Evolutionary conservation across 2,329 filamentous ascomycete genomes (phyloP), one percentile per base, ranked within the genome.

Genomic region (Fusarium longipes): DNA sequence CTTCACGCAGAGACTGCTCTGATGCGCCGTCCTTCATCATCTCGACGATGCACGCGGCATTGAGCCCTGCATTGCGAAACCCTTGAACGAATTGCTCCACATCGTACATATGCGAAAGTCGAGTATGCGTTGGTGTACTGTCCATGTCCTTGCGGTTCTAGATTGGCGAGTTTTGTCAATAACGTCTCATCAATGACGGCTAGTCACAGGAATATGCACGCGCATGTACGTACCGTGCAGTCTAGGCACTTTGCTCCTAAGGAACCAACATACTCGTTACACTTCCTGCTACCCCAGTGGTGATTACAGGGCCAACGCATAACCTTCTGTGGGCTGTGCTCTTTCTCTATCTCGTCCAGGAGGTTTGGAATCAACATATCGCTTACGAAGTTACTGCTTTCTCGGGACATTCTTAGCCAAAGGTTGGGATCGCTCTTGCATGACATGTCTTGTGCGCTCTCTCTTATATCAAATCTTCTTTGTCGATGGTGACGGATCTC

Each of bases 291-390:
- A 30, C 70, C 70, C 65, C 70, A 73, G 8, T 52, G 54, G 39
- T 73, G 65, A 40, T 65, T 73, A 44, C 70, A 72, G 30, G 70
- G 70, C 70, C 70, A 72, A 24, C 50, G 60, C 70, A 73, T 73
- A n/a, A 30, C 49, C 36, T 27, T 54, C 27, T 25, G 24, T 29
- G 32, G 22, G 22, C 8, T n/a, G 35, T 38, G 17, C 18, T 48
- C 36, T 54, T 39, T 24, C 32, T 30, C 29, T 38, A 33, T 39
- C 24, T 57, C 27, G 27, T n/a, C 27, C 20, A 29, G 12, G 27
- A 57, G 36, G 44, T 27, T 33, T 33, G 54, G 14, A 47, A 40
- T 35, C 18, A 42, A 10, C 15, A 32, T 43, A 24, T 64, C 20
- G 32, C 33, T 57, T 22, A 50, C 18, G 18, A 44, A 38, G 32